Evolutionary conservation across 1,284 basidiomycete genomes (phyloP).

Genomic region (Schizopora paradoxa): DNA sequence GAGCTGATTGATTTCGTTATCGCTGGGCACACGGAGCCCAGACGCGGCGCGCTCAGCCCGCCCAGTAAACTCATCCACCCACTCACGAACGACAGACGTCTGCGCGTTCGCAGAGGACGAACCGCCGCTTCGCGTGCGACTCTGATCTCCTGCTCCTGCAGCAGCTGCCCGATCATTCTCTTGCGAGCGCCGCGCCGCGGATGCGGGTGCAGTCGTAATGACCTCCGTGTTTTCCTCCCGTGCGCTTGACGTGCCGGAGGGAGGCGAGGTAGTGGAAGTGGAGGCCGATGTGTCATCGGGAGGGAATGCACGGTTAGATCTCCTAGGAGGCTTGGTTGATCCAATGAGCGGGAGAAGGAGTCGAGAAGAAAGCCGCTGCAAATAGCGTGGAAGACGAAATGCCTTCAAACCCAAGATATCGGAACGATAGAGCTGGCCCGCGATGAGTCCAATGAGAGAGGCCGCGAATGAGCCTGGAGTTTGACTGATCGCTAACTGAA

Average conservation of each 20-base stretch:
- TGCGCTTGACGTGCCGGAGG: conserved; percentile 22
- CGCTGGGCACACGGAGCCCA: conserved; percentile 64
- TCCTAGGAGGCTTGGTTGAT: conserved; percentile 46
- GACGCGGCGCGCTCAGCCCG: conserved; percentile 40
- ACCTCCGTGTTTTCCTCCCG: conserved; percentile 41
- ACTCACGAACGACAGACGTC: conserved; percentile 69
- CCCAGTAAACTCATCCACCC: conserved; percentile 77
- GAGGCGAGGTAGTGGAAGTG: neutral
- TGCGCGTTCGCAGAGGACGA: conserved; percentile 16
- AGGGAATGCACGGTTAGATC: conserved; percentile 55
- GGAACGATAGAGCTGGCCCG: conserved; percentile 76
- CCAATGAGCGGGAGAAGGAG: conserved; percentile 63
- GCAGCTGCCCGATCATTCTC: conserved; percentile 17
- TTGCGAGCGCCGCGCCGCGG: conserved; percentile 22
- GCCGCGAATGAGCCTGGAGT: conserved; percentile 60
- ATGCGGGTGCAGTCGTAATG: conserved; percentile 49
- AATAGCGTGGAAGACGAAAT: conserved; percentile 61
- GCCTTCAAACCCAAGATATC: conserved; percentile 70
- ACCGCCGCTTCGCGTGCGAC: neutral
- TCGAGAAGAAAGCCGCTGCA: conserved; percentile 46
- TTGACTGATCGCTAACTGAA: conserved; percentile 62
- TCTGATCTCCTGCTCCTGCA: conserved; percentile 14
- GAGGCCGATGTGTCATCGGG: conserved; percentile 30
- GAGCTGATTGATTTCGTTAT: conserved; percentile 70
- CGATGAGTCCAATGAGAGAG: conserved; percentile 57